Evolutionary conservation across 2,329 filamentous ascomycete genomes (phyloP), one percentile per base, ranked within the genome.

Genomic region (Pezicula carpinea): DNA sequence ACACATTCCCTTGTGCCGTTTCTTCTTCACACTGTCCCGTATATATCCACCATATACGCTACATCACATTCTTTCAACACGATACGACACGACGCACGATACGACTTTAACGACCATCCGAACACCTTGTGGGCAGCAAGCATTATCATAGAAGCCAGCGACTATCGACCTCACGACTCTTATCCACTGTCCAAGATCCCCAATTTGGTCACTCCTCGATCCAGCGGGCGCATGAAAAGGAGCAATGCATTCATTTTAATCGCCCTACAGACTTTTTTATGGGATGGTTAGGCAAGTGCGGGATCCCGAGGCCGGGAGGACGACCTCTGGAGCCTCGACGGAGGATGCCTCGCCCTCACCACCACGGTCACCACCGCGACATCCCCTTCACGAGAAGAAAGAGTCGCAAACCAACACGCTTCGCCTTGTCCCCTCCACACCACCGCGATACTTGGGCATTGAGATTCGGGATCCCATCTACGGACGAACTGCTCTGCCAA

Each of bases 401-500:
- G 21, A 44, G 13, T 44, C 41, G 19, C 18, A n/a, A 7, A 44
- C 43, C 19, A 44, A 44, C 33, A 21, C 43, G 10, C 17, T 50
- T 8, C 48, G 43, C n/a, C 15, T 50, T 17, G 48, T 47, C n/a
- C 48, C 48, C 21, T 36, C 29, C 11, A 47, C 39, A 23, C 38
- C 39, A 15, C 44, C 44, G 7, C 36, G 34, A 33, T 21, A 14
- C 19, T 35, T 40, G 38, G 5, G n/a, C 8, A 23, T 19, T 21
- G n/a, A n/a, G 29, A 23, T 5, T 15, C 38, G 38, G 11, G 48
- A 51, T 29, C 46, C 36, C 14, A 38, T 51, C 18, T 51, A 51
- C 40, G 39, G 35, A 35, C 46, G 48, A 17, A 48, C 48, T 39
- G 31, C 48, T 15, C 32, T 51, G 33, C 48, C 48, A 32, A 48